Conservation (phyloP, 108 stramenopile species). For the Cylindrotheca fusiformis region DNA sequence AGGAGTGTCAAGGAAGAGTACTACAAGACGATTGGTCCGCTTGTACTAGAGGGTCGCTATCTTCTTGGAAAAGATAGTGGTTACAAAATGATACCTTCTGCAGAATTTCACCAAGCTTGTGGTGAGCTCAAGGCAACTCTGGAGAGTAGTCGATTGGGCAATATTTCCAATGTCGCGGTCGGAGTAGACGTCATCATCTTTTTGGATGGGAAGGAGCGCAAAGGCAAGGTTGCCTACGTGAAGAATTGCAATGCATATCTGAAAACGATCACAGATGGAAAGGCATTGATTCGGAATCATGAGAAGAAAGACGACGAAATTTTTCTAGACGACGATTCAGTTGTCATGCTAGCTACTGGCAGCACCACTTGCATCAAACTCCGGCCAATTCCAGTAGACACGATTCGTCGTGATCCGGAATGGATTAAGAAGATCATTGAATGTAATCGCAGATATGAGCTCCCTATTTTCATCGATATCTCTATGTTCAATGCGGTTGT, state of each 20-base stretch:
- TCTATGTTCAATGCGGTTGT: conserved; percentile 48
- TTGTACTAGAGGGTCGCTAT: too few relatives aligned
- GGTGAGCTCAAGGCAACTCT: background rate
- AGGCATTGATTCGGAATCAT: background rate
- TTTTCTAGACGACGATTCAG: background rate
- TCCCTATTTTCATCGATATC: conserved; percentile 49
- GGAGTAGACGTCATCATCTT: background rate
- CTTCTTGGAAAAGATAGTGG: background rate
- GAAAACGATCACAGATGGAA: background rate
- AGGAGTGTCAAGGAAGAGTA: too few relatives aligned
- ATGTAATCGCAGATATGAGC: conserved; percentile 44
- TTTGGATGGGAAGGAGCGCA: background rate
- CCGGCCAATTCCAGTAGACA: conserved; percentile 27
- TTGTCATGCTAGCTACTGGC: background rate
- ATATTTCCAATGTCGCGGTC: background rate
- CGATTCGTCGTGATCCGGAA: conserved; percentile 37
- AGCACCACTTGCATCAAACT: too few relatives aligned
- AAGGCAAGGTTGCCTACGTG: background rate
- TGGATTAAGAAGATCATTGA: conserved; percentile 45
- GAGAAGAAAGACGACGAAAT: too few relatives aligned
- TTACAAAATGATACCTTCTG: background rate
- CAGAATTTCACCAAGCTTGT: background rate
- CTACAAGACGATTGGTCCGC: too few relatives aligned
- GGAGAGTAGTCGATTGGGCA: background rate
- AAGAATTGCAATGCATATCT: background rate